These are phyloP conservation scores for Sclerotinia subarctica DNA, from an alignment of 2,329 filamentous ascomycete genomes.

Conservation along the genomic window DNA sequence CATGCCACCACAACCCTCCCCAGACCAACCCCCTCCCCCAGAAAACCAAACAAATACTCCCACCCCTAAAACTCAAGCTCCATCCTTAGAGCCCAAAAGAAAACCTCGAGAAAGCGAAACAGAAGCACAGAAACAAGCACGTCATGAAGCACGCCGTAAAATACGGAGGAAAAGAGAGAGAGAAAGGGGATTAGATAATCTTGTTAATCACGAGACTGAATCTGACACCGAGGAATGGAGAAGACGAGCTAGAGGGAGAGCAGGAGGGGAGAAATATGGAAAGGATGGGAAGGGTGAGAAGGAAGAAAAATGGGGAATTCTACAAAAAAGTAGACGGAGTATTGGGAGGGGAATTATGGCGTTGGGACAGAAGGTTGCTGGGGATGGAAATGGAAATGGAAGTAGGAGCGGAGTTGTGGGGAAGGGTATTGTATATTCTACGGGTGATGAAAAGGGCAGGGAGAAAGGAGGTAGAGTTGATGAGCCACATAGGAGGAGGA, in stretches of 20 bases:
- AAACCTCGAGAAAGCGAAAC: neutral
- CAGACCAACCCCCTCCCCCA: too few species aligned
- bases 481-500: neutral
- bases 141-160: neutral
- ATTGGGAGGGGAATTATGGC: slow-evolving; percentile 3
- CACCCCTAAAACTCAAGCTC: neutral
- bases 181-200: neutral
- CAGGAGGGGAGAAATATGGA: neutral
- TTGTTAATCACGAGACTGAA: neutral
- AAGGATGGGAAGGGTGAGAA: neutral
- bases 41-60: too few species aligned
- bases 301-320: neutral
- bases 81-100: neutral
- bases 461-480: neutral
- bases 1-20: too few species aligned
- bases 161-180: neutral
- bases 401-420: neutral
- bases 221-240: neutral
- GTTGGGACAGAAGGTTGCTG: neutral
- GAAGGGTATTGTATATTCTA: too few species aligned
- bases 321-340: slow-evolving; percentile 3
- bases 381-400: neutral
- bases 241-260: neutral
- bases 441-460: neutral
- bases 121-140: neutral